Evolutionary conservation across 1,284 basidiomycete species (phyloP), one percentile per base, ranked within the genome.

Genomic region (Tylopilus sp.): DNA sequence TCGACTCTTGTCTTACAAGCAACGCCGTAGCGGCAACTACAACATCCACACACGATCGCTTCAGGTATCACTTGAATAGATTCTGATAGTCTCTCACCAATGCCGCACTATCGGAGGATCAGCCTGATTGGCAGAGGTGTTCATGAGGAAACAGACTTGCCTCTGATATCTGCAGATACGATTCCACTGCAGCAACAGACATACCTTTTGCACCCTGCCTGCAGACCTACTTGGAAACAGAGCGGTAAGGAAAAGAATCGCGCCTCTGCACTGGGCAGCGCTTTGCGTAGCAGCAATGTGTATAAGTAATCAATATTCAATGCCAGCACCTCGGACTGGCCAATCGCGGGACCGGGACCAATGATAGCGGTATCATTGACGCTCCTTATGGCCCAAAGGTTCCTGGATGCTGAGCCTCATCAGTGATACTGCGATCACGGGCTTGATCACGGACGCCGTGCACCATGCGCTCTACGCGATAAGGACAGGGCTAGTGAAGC

Each of bases 101-200:
- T 46, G 19, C 49, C 56, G 2, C n/a, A 31, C 53, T 60, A 30
- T 18, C 25, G 16, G n/a, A 30, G 39, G 10, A 30, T 38, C n/a
- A 46, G 40, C 9, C 10, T 30, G 6, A 10, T 15, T 7, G 13
- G 16, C 31, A 36, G 7, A 12, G 10, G 3, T 8, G 3, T n/a
- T n/a, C n/a, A n/a, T n/a, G n/a, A n/a, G n/a, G n/a, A n/a, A n/a
- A 37, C 10, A 25, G 16, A 44, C 46, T 52, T 35, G 48, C 58
- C 49, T 58, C 55, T 34, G 56, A 58, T 39, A 12, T 30, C 26
- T 39, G 49, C 44, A 58, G 36, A 39, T 58, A 58, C 10, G 40
- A 46, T 28, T 58, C 57, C 15, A 58, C 56, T 31, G 46, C 49
- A n/a, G 10, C 35, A 26, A 38, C 12, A 31, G 55, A 55, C 57